Base-by-base conservation (phyloP, 2,329 filamentous ascomycete species). In the Alternaria alternata region DNA sequence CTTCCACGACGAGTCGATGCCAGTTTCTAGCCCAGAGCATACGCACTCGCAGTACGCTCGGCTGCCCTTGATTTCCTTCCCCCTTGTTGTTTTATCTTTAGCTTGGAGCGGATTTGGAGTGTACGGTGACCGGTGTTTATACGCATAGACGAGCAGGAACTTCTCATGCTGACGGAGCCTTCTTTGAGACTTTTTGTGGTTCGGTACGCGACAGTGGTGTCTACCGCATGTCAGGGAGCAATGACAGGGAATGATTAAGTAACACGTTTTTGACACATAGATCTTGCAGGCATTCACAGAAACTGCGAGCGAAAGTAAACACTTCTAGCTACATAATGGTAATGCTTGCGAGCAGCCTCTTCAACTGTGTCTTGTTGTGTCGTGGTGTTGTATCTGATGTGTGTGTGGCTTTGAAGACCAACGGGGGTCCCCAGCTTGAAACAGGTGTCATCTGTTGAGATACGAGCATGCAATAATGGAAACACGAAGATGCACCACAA, bases 71-170 rank as follows among this genome's bases (percentile, higher is more conserved):
- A 43, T 47, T 59, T 54, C 39, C 58, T 64, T 74, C 68, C 66
- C 66, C 54, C 49, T 60, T 77, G 66, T 74, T 64, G 70, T 75
- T 64, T 54, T 73, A 72, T 65, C 61, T 47, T 52, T 59, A 62
- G 42, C 62, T 67, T 69, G 66, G 63, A 62, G 65, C 54, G 59
- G 57, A 54, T 58, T 67, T 63, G 66, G 66, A 65, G 67, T 64
- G 70, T 68, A 60, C 57, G 63, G 60, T 51, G 44, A 64, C 54
- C 54, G 67, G 69, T 73, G 70, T 75, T 72, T 52, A 67, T 66
- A 68, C 67, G 67, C 68, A 75, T 77, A 78, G 75, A 75, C 69
- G 69, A 71, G 68, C 68, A 64, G 68, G 65, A 62, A 71, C 59
- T 57, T 68, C 66, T 60, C 55, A 62, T 60, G 62, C 66, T 57